Conservation (phyloP, 768 basidiomycete species). For the Clitopilus passeckerianus region DNA sequence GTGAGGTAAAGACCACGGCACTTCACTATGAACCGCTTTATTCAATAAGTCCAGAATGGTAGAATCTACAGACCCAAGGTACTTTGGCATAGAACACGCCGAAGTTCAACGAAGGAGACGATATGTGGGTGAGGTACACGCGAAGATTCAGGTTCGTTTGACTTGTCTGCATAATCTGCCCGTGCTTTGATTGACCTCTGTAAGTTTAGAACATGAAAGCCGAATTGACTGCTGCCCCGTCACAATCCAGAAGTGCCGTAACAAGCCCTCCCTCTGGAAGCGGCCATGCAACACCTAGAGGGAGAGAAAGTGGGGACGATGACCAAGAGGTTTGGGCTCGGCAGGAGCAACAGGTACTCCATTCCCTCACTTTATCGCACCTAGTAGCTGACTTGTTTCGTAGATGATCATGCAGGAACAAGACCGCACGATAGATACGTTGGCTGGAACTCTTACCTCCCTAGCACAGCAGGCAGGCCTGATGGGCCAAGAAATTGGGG, state of each 20-base stretch:
- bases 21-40: neutral
- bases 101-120: slow-evolving; percentile 74
- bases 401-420: slow-evolving; percentile 87
- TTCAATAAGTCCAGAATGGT: slow-evolving; percentile 56
- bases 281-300: slow-evolving; percentile 28
- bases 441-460: slow-evolving; percentile 80
- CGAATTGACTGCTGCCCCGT: slow-evolving; percentile 37
- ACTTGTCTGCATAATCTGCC: slow-evolving; percentile 14
- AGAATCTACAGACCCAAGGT: slow-evolving; percentile 76
- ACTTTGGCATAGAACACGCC: slow-evolving; percentile 75
- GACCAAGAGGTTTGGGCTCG: slow-evolving; percentile 77
- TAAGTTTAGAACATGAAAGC: slow-evolving; percentile 73
- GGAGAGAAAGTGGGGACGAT: slow-evolving; percentile 37
- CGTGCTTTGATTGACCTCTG: slow-evolving; percentile 23
- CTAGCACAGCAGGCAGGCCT: slow-evolving; percentile 88
- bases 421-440: slow-evolving; percentile 84
- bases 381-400: neutral
- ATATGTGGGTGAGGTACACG: slow-evolving; percentile 72
- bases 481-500: slow-evolving; percentile 89
- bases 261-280: slow-evolving; percentile 19
- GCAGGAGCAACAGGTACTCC: slow-evolving; percentile 78
- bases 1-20: slow-evolving; percentile 57
- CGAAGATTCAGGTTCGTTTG: slow-evolving; percentile 70
- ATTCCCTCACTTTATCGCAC: neutral
- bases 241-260: slow-evolving; percentile 13